These are phyloP conservation scores for Lathyrus tuberosus DNA, from an alignment of 306 rosid species.

Conservation along the genomic window DNA sequence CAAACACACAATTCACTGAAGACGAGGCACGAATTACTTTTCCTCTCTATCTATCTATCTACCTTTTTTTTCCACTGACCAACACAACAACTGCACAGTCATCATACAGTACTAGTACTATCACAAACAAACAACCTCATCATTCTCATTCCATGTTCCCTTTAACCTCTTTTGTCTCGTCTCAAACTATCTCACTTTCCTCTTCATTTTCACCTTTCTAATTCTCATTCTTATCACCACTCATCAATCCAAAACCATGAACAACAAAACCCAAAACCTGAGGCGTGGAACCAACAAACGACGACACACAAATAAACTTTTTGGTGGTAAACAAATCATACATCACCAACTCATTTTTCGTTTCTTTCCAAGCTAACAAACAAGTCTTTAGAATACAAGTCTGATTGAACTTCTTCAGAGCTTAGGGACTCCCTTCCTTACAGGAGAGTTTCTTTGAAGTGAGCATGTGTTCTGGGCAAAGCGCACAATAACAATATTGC, in stretches of 20 bases:
- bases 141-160: conserved; percentile 1
- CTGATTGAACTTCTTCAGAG: no score
- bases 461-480: no score
- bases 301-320: conserved; percentile 44
- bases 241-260: not conserved
- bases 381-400: no score
- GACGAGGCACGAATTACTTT: not conserved
- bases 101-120: not conserved
- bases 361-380: conserved; percentile 39
- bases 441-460: no score
- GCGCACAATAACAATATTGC: no score
- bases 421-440: no score
- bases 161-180: conserved; percentile 23
- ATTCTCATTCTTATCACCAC: no score
- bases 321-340: conserved; percentile 49
- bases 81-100: not conserved
- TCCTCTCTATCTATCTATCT: not conserved
- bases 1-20: not conserved
- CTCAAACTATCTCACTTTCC: conserved; percentile 13
- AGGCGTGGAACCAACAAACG: conserved; percentile 64
- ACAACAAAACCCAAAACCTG: conserved; percentile 55
- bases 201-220: not conserved
- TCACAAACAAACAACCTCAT: conserved; percentile 17
- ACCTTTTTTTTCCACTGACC: not conserved
- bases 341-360: conserved; percentile 32